A percentile compares a stretch with the other conserved stretches of the same genome.
Conservation (phyloP, 2,329 filamentous ascomycete genomes). For the Phialophora verrucosa region DNA sequence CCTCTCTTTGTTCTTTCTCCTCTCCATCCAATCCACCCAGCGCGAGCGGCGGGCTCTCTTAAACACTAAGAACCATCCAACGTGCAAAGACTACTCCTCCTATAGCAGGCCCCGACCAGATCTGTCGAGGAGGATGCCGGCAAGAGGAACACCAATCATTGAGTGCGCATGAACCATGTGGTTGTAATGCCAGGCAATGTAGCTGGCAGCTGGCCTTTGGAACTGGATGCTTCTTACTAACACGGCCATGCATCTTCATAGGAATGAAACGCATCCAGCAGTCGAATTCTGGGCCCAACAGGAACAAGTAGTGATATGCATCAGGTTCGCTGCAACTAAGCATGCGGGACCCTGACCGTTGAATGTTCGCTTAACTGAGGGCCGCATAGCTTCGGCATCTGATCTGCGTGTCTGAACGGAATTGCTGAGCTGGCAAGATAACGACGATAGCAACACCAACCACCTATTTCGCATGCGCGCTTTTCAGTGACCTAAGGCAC, state of each 20-base stretch:
- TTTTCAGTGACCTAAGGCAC: neutral
- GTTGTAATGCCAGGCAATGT: neutral
- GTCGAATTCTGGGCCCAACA: neutral
- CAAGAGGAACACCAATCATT: slow-evolving; percentile 7
- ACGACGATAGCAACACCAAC: neutral
- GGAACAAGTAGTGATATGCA: slow-evolving; percentile 11
- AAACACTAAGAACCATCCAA: neutral
- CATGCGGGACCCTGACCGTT: slow-evolving; percentile 8
- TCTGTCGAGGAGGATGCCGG: neutral
- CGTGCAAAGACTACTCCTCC: neutral
- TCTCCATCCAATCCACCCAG: neutral
- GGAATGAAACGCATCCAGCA: neutral
- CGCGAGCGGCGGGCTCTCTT: neutral
- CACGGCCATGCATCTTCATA: neutral
- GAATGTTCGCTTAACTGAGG: slow-evolving; percentile 6
- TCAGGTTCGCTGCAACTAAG: neutral
- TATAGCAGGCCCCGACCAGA: neutral
- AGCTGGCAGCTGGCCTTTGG: neutral
- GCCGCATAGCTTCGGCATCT: slow-evolving; percentile 1
- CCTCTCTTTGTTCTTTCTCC: neutral
- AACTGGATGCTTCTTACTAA: neutral
- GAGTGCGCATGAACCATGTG: slow-evolving; percentile 7
- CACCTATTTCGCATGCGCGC: neutral
- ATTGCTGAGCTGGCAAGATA: slow-evolving; percentile 14
- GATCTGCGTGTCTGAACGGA: slow-evolving; percentile 3